phyloP scores from a whole-genome alignment of 1,284 basidiomycete genomes.

The Ustilago vetiveriae region DNA sequence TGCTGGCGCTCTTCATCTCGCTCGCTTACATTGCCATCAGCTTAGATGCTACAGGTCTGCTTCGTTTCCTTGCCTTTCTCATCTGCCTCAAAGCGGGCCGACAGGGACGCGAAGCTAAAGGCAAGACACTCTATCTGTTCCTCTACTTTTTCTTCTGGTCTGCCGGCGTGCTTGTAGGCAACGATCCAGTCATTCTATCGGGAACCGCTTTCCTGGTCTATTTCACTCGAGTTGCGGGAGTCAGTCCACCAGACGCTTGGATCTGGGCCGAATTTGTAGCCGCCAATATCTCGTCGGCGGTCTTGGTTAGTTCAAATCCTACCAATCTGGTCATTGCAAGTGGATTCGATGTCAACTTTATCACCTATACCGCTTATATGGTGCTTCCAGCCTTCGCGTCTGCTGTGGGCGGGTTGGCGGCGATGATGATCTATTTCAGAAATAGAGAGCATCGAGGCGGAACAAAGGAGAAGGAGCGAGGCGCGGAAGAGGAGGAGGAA shows the following conservation, averaged over 20 bases:
- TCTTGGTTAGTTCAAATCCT: conserved; percentile 68
- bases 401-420: conserved; percentile 45
- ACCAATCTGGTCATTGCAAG: conserved; percentile 68
- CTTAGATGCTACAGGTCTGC: conserved; percentile 85
- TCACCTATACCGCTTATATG: conserved; percentile 65
- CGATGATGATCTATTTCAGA: conserved; percentile 57
- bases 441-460: conserved; percentile 21
- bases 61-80: conserved; percentile 78
- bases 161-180: conserved; percentile 83
- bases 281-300: conserved; percentile 77
- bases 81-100: conserved; percentile 51
- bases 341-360: conserved; percentile 61
- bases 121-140: conserved; percentile 76
- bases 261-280: conserved; percentile 77
- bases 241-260: conserved; percentile 74
- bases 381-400: conserved; percentile 56
- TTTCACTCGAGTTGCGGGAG: conserved; percentile 78
- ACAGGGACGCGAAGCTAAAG: conserved; percentile 44
- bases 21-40: conserved; percentile 94
- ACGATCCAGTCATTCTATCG: conserved; percentile 71
- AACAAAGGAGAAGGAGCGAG: not conserved
- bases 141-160: conserved; percentile 83
- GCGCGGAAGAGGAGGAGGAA: not conserved
- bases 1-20: conserved; percentile 89
- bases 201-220: conserved; percentile 88